Evolutionary conservation across 2,329 filamentous ascomycete species (phyloP).

Genomic region (Graphilbum ipis-grandicollis): DNA sequence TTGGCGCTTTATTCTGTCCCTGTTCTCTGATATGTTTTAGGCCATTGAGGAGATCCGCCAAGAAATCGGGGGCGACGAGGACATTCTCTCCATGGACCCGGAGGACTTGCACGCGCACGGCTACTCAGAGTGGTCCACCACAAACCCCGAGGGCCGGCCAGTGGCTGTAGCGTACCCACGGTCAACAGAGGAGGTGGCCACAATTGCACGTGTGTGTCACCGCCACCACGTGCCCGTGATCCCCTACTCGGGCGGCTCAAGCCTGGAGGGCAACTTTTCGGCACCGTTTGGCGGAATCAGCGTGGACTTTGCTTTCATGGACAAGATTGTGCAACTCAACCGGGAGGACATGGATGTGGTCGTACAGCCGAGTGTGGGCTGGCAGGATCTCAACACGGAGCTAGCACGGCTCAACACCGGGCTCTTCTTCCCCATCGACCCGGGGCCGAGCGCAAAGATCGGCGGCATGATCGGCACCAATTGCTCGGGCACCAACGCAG

Average conservation of each 20-base stretch:
- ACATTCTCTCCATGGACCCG: conserved; percentile 43
- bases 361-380: conserved; percentile 81
- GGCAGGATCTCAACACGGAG: conserved; percentile 71
- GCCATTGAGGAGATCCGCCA: conserved; percentile 27
- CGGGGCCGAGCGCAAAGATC: conserved; percentile 55
- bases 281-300: conserved; percentile 75
- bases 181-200: conserved; percentile 40
- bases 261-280: conserved; percentile 78
- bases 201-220: conserved; percentile 51
- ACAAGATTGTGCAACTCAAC: conserved; percentile 61
- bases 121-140: conserved; percentile 51
- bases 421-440: conserved; percentile 83
- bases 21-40: neutral
- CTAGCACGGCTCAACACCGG: conserved; percentile 51
- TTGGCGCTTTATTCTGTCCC: neutral
- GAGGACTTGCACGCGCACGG: conserved; percentile 45
- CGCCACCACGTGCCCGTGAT: conserved; percentile 71
- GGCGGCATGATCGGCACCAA: conserved; percentile 74
- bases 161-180: conserved; percentile 49
- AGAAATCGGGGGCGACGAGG: conserved; percentile 25
- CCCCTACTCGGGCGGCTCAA: conserved; percentile 72
- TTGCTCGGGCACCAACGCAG: conserved; percentile 62
- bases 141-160: conserved; percentile 40
- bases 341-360: conserved; percentile 84
- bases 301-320: conserved; percentile 81